These are phyloP conservation scores for Pilasporangium apinafurcum DNA, from an alignment of 352 stramenopile genomes.

Conservation along the genomic window DNA sequence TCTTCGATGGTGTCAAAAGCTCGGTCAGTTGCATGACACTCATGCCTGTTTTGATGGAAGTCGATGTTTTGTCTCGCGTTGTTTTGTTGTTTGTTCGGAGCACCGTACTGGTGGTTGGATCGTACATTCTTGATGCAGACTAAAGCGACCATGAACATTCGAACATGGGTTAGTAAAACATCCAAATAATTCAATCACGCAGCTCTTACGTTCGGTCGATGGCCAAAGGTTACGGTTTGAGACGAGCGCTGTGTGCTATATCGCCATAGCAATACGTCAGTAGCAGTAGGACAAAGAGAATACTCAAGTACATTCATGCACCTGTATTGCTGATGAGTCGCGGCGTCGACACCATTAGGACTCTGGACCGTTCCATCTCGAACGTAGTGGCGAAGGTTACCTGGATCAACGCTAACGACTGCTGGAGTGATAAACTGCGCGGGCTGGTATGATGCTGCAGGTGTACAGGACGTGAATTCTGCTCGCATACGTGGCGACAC, in stretches of 20 bases:
- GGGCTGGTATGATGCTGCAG: conserved; percentile 33
- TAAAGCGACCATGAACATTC: conserved; percentile 6
- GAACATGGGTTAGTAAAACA: neutral
- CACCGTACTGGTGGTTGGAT: conserved; percentile 39
- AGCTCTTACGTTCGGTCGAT: conserved; percentile 47
- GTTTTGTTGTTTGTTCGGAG: conserved; percentile 9
- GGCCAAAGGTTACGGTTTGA: conserved; percentile 59
- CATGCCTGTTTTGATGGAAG: conserved; percentile 47
- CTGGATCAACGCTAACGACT: conserved; percentile 46
- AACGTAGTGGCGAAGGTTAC: conserved; percentile 20
- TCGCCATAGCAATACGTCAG: neutral
- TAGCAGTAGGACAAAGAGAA: neutral
- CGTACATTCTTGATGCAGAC: conserved; percentile 69
- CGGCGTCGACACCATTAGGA: conserved; percentile 8
- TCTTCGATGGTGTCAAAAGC: conserved; percentile 34
- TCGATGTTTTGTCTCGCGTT: conserved; percentile 10
- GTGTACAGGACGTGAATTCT: conserved; percentile 37
- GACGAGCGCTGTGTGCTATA: conserved; percentile 26
- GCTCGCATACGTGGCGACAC: conserved; percentile 36
- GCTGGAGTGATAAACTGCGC: conserved; percentile 28
- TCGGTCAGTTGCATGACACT: conserved; percentile 56
- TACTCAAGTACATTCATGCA: neutral
- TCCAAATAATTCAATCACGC: neutral
- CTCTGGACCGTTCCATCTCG: neutral
- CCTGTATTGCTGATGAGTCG: conserved; percentile 26